These are phyloP conservation scores for Acanthamoeba sp. DNA, from an alignment of 208 protist species.

Conservation along the genomic window DNA sequence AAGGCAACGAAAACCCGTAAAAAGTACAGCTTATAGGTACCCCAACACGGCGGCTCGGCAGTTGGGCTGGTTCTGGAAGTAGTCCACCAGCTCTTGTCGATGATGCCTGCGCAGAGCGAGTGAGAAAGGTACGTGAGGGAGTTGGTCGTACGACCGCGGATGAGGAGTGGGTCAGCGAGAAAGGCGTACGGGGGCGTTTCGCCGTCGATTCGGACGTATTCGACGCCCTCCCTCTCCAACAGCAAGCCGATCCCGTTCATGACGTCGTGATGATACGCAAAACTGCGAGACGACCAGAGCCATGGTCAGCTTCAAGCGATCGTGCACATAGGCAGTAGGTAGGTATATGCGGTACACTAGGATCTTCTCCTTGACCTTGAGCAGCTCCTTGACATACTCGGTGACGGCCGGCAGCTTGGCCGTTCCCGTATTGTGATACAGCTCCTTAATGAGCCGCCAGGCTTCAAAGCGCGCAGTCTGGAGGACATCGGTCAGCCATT, in stretches of 20 bases:
- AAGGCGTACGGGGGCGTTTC: conserved; percentile 18
- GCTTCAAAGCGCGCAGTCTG: conserved; percentile 21
- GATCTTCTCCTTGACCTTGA: conserved; percentile 81
- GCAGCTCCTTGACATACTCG: conserved; percentile 78
- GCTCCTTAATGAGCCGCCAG: conserved; percentile 61
- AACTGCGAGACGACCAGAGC: neutral
- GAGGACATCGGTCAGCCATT: neutral
- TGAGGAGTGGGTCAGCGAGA: neutral
- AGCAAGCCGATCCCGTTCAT: conserved; percentile 80
- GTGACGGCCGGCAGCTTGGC: conserved; percentile 76
- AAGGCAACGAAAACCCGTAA: no score
- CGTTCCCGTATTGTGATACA: conserved; percentile 79
- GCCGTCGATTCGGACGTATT: conserved; percentile 80
- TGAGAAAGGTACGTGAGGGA: no score
- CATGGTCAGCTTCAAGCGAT: neutral
- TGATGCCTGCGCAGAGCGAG: neutral
- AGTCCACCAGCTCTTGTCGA: conserved; percentile 79
- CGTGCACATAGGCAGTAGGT: no score
- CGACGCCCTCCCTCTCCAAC: conserved; percentile 24
- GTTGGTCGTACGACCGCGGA: no score
- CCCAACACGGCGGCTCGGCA: conserved; percentile 80
- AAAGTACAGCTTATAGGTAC: conserved; percentile 18
- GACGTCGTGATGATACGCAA: conserved; percentile 85
- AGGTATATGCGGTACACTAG: no score
- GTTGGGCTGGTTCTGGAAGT: conserved; percentile 78